Base-by-base conservation (phyloP, 192 early-diverging fungal species). In the Geranomyces michiganensis region DNA sequence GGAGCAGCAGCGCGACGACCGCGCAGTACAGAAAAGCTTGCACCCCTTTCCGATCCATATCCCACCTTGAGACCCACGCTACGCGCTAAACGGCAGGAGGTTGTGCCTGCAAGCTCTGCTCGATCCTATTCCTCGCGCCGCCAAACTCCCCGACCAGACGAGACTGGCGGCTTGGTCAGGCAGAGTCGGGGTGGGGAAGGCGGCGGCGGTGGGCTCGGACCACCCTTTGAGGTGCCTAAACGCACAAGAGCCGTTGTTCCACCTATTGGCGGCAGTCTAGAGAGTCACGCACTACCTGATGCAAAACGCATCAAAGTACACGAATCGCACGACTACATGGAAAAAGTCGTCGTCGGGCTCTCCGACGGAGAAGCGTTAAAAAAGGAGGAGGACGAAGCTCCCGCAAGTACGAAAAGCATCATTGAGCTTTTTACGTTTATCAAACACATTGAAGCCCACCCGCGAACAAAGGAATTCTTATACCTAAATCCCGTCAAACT, bases 351-450 rank as follows among this genome's bases (percentile, higher is more conserved):
- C 27, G 55, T n/a, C 2, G 36, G 69, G 19, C 6, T 43, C 64
- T 21, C 24, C 27, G 15, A 66, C 21, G 21, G 17, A 47, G 15
- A 15, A 65, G 45, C 44, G 22, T 19, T 1, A 26, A 15, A 47
- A n/a, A n/a, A n/a, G n/a, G n/a, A n/a, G n/a, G 29, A 32, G 14
- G 62, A 14, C 55, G 47, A 13, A 67, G 68, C 44, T 56, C n/a
- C 32, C 13, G 26, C 21, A 61, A 13, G 15, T 14, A 58, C 32
- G 8, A 62, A 22, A 59, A 29, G 12, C 17, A 60, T 47, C 7
- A 48, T 70, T 21, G 67, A 62, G 32, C 79, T 76, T 13, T 82
- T 87, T 56, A 53, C 71, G 0, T 85, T 79, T 68, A 78, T 85
- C 59, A 59, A 79, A 36, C 73, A 80, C 49, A 33, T 87, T 1